Base-by-base conservation (phyloP, 1,284 basidiomycete genomes). In the Exobasidium cylindrosporum region DNA sequence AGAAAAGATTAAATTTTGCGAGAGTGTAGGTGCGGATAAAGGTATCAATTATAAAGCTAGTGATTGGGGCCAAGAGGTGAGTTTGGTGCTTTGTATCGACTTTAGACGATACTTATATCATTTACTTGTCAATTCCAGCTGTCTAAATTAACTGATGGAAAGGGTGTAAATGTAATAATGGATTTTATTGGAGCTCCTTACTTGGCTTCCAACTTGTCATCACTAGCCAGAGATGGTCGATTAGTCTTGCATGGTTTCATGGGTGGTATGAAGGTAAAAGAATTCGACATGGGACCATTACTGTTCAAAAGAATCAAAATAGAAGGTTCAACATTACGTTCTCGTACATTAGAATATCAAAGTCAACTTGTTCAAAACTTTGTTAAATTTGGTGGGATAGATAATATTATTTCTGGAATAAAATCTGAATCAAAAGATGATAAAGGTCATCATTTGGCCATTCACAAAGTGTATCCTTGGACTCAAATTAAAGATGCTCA, bases 111-210 rank as follows among this genome's bases (percentile, higher is more conserved):
- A n/a, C n/a, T n/a, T n/a, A n/a, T n/a, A n/a, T n/a, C n/a, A n/a
- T n/a, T n/a, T n/a, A n/a, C n/a, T n/a, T n/a, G n/a, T n/a, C 43
- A 45, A 57, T 23, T 44, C 1, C 13, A 73, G 68, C 58, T 76
- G n/a, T 85, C 86, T 79, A 82, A 83, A 66, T 83, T 83, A n/a
- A 58, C 57, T n/a, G 28, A 31, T n/a, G 45, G 21, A 13, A 13
- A 52, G 23, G 90, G 90, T 23, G 89, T 87, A 13, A 84, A 93
- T 80, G 85, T 96, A 28, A 83, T 97, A 54, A 85, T 97, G 72
- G 94, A 97, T 81, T 91, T 94, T 72, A 88, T 93, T 53, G 91
- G 90, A 26, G 86, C 86, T 67, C 87, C 84, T 40, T 93, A 97
- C 81, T 95, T 89, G 84, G 83, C 85, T 50, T 86, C 87, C 80